Evolutionary conservation across 2,329 filamentous ascomycete species (phyloP), one percentile per base, ranked within the genome.

Genomic region (Fusarium piperis): DNA sequence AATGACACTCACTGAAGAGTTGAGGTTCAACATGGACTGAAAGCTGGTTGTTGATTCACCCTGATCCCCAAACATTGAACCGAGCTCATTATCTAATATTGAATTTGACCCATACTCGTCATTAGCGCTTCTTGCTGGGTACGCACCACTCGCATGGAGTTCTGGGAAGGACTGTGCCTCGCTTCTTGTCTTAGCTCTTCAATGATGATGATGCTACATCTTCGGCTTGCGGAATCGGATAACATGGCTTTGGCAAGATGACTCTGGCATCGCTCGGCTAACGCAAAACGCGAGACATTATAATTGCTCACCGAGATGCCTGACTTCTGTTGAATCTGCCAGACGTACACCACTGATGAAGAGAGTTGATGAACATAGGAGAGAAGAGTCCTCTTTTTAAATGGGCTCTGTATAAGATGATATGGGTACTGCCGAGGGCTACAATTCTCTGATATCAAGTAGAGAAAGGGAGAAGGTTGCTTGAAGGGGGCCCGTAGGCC

Each of bases 281-380:
- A 74, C 11, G 81, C 72, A 32, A 85, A 77, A 4, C 86, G 76
- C 33, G 35, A 51, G 32, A 44, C 30, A 26, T 72, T 52, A 6
- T 70, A 62, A 11, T 20, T 59, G 1, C 60, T 46, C 6, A 46
- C 28, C 1, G 33, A 20, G 2, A 69, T 64, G 13, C 68, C 62
- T 2, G 74, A 71, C 30, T 70, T 73, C 36, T 75, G 81, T 70
- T 87, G 85, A 16, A 89, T 88, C n/a, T 85, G 80, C 79, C 85
- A 87, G 8, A 88, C 83, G 66, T 88, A 89, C 1, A 86, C 77
- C 10, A 88, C 84, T 0, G 85, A n/a, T n/a, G n/a, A n/a, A n/a
- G n/a, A 32, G 46, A 20, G 46, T 20, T 52, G 46, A 30, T 52
- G n/a, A 12, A 15, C 1, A 52, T 52, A 28, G 46, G 46, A 18